phyloP scores from a whole-genome alignment of 441 rosid species.

The Lepidium campestre region DNA sequence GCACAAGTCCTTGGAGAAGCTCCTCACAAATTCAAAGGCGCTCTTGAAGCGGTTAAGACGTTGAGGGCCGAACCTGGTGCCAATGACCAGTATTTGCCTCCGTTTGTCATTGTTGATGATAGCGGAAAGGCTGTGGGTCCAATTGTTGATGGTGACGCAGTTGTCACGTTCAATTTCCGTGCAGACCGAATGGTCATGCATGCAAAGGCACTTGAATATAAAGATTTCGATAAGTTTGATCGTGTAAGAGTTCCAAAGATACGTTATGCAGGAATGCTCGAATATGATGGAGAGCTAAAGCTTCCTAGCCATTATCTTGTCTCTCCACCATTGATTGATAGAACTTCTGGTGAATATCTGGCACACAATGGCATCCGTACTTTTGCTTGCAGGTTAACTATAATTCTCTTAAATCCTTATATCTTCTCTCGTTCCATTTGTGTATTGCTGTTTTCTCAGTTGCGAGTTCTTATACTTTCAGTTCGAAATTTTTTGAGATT shows the following conservation, averaged over 20 bases:
- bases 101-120: constrained; percentile 90
- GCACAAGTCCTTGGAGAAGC: constrained; percentile 99
- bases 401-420: not conserved
- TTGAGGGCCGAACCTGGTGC: constrained; percentile 60
- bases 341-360: constrained; percentile 96
- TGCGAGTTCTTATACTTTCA: not conserved
- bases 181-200: constrained; percentile 97
- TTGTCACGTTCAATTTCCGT: constrained; percentile 88
- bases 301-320: constrained; percentile 88
- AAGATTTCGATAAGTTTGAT: constrained; percentile 84
- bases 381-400: constrained; percentile 92
- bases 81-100: constrained; percentile 86
- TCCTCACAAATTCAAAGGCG: constrained; percentile 72
- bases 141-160: constrained; percentile 91
- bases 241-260: constrained; percentile 83
- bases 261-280: constrained; percentile 93
- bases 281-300: constrained; percentile 93
- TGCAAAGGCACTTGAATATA: constrained; percentile 91
- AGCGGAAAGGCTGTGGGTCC: constrained; percentile 82
- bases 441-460: not conserved
- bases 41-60: constrained; percentile 87
- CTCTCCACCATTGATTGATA: constrained; percentile 93
- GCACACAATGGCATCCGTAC: constrained; percentile 79
- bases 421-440: not conserved
- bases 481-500: not conserved